Conservation (phyloP, 2,329 filamentous ascomycete species). For the Periglandula ipomoeae region DNA sequence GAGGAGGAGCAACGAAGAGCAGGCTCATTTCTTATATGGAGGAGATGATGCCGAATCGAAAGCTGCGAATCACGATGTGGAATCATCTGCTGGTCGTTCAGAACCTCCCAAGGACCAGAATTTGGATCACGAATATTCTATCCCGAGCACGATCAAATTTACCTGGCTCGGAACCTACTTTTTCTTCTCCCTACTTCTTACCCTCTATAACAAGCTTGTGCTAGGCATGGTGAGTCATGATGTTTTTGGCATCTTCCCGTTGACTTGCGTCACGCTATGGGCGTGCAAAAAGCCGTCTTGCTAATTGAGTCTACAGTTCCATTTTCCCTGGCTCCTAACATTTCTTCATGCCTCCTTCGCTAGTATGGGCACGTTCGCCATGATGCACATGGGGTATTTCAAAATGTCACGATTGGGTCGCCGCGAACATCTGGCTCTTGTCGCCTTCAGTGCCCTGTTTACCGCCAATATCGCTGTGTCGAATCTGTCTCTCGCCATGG, state of each 20-base stretch:
- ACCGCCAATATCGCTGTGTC: slow-evolving; percentile 56
- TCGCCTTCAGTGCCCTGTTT: slow-evolving; percentile 51
- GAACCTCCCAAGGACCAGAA: slow-evolving; percentile 24
- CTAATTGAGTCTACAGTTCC: slow-evolving; percentile 31
- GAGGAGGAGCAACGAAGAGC: slow-evolving; percentile 22
- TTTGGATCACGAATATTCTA: slow-evolving; percentile 35
- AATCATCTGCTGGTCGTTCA: slow-evolving; percentile 19
- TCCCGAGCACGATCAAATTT: slow-evolving; percentile 36
- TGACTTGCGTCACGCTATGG: neutral
- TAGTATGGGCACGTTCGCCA: slow-evolving; percentile 43
- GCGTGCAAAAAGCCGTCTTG: neutral
- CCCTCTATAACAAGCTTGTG: slow-evolving; percentile 51
- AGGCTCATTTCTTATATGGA: slow-evolving; percentile 20
- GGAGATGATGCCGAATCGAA: slow-evolving; percentile 23
- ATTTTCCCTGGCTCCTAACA: slow-evolving; percentile 53
- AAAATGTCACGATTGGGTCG: slow-evolving; percentile 41
- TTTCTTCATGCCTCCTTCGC: slow-evolving; percentile 49
- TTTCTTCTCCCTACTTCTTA: slow-evolving; percentile 37
- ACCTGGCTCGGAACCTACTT: slow-evolving; percentile 44
- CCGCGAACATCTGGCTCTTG: slow-evolving; percentile 44
- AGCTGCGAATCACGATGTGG: slow-evolving; percentile 21
- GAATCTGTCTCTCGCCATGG: slow-evolving; percentile 53
- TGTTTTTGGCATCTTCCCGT: neutral
- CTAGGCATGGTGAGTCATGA: slow-evolving; percentile 36
- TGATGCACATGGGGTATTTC: slow-evolving; percentile 43